A percentile compares a stretch with the other conserved stretches of the same genome.
Evolutionary conservation across 441 rosid species (phyloP).

Genomic region (Populus hybrid): DNA sequence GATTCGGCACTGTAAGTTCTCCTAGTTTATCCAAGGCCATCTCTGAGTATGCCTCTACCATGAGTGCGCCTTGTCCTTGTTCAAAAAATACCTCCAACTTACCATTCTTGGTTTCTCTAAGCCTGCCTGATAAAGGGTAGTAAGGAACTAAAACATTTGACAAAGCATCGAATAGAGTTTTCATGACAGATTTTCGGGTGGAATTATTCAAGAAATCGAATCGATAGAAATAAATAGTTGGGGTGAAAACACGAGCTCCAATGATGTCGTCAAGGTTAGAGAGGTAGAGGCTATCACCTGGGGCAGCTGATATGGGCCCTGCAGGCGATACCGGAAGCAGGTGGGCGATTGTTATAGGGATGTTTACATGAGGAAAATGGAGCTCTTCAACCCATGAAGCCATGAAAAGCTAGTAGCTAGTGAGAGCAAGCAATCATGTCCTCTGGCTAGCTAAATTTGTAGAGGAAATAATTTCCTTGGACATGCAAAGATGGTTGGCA

Average conservation of each 20-base stretch:
- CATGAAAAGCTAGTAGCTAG: constrained; percentile 25
- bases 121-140: constrained; percentile 80
- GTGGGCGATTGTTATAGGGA: constrained; percentile 41
- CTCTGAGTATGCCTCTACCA: constrained; percentile 67
- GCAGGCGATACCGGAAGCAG: constrained; percentile 49
- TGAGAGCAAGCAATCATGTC: neutral
- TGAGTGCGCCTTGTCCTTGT: constrained; percentile 61
- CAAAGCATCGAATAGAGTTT: constrained; percentile 50
- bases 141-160: constrained; percentile 69
- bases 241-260: constrained; percentile 84
- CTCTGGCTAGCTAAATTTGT: constrained; percentile 15
- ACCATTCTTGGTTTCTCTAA: constrained; percentile 59
- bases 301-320: constrained; percentile 45
- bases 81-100: constrained; percentile 78
- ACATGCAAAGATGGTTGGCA: constrained; percentile 22
- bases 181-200: constrained; percentile 22
- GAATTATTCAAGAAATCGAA: constrained; percentile 17
- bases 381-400: constrained; percentile 63
- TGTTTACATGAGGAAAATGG: constrained; percentile 41
- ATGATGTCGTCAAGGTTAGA: constrained; percentile 82
- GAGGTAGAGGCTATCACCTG: constrained; percentile 62
- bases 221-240: constrained; percentile 69
- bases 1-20: constrained; percentile 82
- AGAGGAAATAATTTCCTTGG: constrained; percentile 16
- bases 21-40: constrained; percentile 61